Percentiles rank a stretch among this genome's conserved stretches.
These are phyloP conservation scores for Coniochaeta hoffmannii DNA, from an alignment of 2,329 filamentous ascomycete genomes.

Conservation along the genomic window DNA sequence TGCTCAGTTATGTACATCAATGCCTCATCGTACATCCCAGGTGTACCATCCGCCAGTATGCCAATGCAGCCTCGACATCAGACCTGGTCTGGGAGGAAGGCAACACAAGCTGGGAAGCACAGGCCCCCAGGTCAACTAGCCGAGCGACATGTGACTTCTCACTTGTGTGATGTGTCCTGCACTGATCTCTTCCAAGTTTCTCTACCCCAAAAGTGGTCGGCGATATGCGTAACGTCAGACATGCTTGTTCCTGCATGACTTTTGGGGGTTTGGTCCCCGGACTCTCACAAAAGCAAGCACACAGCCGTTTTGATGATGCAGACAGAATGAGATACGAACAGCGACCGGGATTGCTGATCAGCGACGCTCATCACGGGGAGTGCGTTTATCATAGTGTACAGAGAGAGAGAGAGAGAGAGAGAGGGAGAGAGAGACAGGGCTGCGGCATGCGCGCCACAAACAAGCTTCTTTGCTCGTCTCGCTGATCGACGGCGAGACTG, in stretches of 20 bases:
- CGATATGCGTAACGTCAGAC: slow-evolving; percentile 18
- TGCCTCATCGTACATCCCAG: not conserved
- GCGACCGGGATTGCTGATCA: not conserved
- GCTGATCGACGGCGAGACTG: not conserved
- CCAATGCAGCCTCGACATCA: not conserved
- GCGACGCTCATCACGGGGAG: not conserved
- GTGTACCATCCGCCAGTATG: not conserved
- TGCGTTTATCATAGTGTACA: not conserved
- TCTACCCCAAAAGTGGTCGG: slow-evolving; percentile 14
- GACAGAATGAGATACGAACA: not conserved
- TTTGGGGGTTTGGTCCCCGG: not conserved
- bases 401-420: no score
- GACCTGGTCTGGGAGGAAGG: not conserved
- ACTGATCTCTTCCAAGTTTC: slow-evolving; percentile 1
- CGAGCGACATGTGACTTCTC: slow-evolving; percentile 4
- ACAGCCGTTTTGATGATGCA: not conserved
- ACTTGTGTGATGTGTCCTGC: slow-evolving; percentile 2
- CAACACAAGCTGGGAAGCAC: not conserved
- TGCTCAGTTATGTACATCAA: not conserved
- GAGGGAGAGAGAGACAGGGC: no score
- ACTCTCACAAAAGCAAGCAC: not conserved
- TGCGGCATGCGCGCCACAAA: no score
- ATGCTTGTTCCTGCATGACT: slow-evolving; percentile 2
- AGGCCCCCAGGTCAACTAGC: not conserved
- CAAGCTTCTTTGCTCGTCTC: not conserved